Conservation (phyloP, 225 moss, liverwort and hornwort species). For the Sphagnum contortum region DNA sequence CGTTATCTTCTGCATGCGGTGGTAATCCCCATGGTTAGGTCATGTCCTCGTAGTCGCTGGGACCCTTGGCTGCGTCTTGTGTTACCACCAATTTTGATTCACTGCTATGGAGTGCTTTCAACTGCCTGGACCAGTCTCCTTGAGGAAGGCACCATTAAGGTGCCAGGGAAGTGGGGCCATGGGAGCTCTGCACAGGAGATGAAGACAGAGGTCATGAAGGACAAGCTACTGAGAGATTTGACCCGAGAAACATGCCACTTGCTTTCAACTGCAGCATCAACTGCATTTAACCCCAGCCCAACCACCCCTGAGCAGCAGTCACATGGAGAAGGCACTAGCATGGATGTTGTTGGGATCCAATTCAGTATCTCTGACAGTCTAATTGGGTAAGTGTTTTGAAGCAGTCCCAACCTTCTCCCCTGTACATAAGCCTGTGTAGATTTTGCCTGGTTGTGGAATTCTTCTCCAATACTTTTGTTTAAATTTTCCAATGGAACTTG, state of each 20-base stretch:
- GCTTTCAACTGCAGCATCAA: conserved; percentile 60
- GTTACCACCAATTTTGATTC: conserved; percentile 63
- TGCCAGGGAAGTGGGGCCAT: conserved; percentile 57
- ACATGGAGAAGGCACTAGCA: conserved; percentile 46
- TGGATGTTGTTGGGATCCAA: conserved; percentile 40
- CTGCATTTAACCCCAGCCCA: conserved; percentile 54
- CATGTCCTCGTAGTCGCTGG: conserved; percentile 67
- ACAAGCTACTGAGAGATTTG: conserved; percentile 84
- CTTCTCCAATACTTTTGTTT: too few species aligned
- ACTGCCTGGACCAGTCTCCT: conserved; percentile 70
- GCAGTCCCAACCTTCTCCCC: too few species aligned
- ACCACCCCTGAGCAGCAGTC: conserved; percentile 33
- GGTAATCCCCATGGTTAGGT: conserved; percentile 57
- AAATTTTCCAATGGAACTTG: too few species aligned
- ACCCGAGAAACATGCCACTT: conserved; percentile 87
- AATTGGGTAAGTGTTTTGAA: conserved; percentile 50
- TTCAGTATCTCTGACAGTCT: conserved; percentile 62
- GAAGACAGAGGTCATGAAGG: conserved; percentile 87
- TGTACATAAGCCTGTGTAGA: too few species aligned
- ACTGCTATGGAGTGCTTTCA: conserved; percentile 63
- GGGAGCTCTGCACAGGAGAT: conserved; percentile 59
- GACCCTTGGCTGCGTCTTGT: conserved; percentile 68
- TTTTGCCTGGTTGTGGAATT: too few species aligned
- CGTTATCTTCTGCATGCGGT: conserved; percentile 85
- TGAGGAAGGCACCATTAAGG: conserved; percentile 66